Evolutionary conservation across 768 basidiomycete species (phyloP), one percentile per base, ranked within the genome.

Genomic region (Phylloporus sp.): DNA sequence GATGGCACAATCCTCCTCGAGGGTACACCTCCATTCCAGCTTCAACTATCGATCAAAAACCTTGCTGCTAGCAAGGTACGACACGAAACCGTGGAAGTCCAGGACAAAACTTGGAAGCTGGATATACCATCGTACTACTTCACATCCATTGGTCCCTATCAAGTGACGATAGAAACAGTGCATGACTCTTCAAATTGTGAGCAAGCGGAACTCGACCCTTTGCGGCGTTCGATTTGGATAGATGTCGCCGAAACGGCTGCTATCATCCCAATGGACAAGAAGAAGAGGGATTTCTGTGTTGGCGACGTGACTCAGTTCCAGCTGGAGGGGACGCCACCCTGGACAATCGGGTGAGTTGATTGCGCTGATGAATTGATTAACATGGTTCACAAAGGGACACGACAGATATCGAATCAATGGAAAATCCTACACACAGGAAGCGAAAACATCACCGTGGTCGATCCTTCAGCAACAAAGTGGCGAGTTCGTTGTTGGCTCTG

Each of bases 231-330:
- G 16, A 77, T 90, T 34, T 88, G 86, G 86, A 80, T 94, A 12
- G 92, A 97, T 59, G 93, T 98, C n/a, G 91, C 93, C 3, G 97
- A 99, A 70, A 91, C 91, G 1, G 97, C 97, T 9, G 84, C 91
- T 12, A 93, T 99, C 49, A 79, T 92, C 41, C 87, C 95, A 6
- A 81, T 93, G 58, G 87, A 88, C 59, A 74, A 85, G 50, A 78
- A 82, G 50, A 77, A 77, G 50, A 77, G 77, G 58, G 86, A 98
- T 62, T 85, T 88, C 54, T 99, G 97, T 70, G 87, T 91, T 2
- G 95, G 95, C 9, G 93, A 97, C 53, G 76, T 84, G 26, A 77
- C 89, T 9, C 91, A 91, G 56, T 98, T 97, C 77, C 86, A 95
- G 64, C 75, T 99, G 15, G 92, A 97, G 69, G 97, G 97, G 39